A percentile compares a stretch with the other conserved stretches of the same genome.
phyloP scores from a whole-genome alignment of 352 stramenopile genomes.

The Phytophthora ramorum region DNA sequence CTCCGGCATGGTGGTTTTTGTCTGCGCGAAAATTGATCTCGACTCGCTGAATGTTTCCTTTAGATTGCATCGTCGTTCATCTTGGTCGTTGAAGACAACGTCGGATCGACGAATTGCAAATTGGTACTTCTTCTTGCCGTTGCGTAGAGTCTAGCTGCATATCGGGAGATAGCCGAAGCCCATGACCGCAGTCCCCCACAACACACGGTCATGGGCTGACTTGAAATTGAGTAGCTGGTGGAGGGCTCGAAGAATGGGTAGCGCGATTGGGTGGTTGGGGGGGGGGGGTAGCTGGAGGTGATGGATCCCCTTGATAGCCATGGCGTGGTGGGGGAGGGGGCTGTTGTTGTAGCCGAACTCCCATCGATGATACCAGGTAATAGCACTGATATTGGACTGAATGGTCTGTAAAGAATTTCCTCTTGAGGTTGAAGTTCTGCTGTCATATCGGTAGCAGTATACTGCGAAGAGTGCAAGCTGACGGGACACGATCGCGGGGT shows the following conservation, averaged over 20 bases:
- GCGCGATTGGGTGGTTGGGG: slow-evolving; percentile 23
- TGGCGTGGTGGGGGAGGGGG: slow-evolving; percentile 22
- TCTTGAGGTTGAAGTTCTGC: neutral
- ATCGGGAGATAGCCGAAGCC: too few relatives aligned
- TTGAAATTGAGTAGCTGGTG: slow-evolving; percentile 23
- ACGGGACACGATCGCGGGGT: neutral
- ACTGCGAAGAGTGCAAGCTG: slow-evolving; percentile 1
- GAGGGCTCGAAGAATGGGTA: slow-evolving; percentile 22
- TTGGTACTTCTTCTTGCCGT: too few relatives aligned
- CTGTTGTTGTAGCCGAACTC: slow-evolving; percentile 24
- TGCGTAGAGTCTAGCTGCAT: too few relatives aligned
- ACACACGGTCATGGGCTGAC: slow-evolving; percentile 33
- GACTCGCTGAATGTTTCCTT: too few relatives aligned
- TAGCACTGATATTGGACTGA: slow-evolving; percentile 35
- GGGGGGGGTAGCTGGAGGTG: slow-evolving; percentile 16
- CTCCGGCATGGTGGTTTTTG: too few relatives aligned
- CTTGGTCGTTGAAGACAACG: too few relatives aligned
- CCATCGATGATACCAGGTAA: slow-evolving; percentile 37
- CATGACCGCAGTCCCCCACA: slow-evolving; percentile 32
- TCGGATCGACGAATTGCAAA: too few relatives aligned
- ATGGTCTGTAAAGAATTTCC: slow-evolving; percentile 37
- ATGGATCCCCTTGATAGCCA: slow-evolving; percentile 35
- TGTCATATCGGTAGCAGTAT: neutral
- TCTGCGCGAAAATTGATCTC: too few relatives aligned
- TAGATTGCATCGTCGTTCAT: too few relatives aligned